Evolutionary conservation across 441 rosid species (phyloP).

Genomic region (Metrosideros polymorpha): DNA sequence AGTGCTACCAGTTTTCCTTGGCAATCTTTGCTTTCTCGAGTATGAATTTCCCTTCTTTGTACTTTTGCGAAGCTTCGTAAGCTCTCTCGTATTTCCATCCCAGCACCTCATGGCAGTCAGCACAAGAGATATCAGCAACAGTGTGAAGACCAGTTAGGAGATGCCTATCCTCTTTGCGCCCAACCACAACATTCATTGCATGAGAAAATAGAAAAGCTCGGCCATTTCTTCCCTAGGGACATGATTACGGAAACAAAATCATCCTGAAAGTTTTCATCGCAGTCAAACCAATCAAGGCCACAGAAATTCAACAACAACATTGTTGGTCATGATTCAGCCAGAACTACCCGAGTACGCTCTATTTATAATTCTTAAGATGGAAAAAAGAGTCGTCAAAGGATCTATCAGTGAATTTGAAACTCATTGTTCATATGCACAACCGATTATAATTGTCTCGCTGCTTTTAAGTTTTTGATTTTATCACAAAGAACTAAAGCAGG

Average conservation of each 20-base stretch:
- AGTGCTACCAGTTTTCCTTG: conserved; percentile 5
- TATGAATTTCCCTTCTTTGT: conserved; percentile 8
- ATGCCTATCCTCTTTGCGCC: conserved; percentile 5
- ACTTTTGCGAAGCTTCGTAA: conserved; percentile 2
- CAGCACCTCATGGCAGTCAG: conserved; percentile 2
- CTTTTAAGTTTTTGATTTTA: neutral
- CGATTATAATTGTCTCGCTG: neutral
- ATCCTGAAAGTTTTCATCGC: neutral
- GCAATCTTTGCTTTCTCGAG: conserved; percentile 10
- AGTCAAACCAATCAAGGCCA: neutral
- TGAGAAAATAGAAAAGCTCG: conserved; percentile 9
- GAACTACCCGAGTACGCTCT: neutral
- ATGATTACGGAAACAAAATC: conserved; percentile 11
- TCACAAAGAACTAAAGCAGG: neutral
- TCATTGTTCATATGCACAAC: neutral
- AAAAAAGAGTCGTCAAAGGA: neutral
- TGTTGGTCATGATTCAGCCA: neutral
- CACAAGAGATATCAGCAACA: conserved; percentile 1
- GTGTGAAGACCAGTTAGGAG: conserved; percentile 9
- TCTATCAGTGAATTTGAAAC: neutral
- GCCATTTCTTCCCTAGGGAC: conserved; percentile 56
- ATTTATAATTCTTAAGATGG: neutral
- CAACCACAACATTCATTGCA: conserved; percentile 3
- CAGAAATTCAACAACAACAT: neutral
- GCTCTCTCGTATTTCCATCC: conserved; percentile 9